These are phyloP conservation scores for Fusarium sp. DNA, from an alignment of 2,329 filamentous ascomycete genomes.

Conservation along the genomic window DNA sequence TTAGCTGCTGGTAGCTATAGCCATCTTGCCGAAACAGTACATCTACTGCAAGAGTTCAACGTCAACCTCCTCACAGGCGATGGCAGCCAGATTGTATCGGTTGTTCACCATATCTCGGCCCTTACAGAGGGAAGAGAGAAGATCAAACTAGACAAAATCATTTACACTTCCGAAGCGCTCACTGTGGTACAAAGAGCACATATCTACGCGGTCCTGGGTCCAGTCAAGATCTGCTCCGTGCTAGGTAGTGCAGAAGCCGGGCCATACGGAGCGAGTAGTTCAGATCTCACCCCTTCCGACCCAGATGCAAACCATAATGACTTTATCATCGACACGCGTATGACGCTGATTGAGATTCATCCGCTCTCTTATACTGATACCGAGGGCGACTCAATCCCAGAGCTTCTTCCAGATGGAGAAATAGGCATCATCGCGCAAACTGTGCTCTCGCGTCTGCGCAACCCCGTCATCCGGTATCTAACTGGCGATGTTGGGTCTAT, in stretches of 20 bases:
- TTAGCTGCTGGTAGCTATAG: conserved; percentile 55
- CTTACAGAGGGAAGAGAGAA: conserved; percentile 41
- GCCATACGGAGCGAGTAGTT: conserved; percentile 54
- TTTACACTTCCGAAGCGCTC: conserved; percentile 62
- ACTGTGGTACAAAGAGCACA: conserved; percentile 52
- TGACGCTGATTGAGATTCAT: conserved; percentile 57
- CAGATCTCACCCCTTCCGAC: conserved; percentile 47
- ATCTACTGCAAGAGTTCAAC: conserved; percentile 51
- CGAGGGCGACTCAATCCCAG: neutral
- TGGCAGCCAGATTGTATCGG: conserved; percentile 55
- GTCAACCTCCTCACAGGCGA: conserved; percentile 59
- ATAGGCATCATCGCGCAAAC: conserved; percentile 59
- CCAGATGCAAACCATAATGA: conserved; percentile 42
- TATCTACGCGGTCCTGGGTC: conserved; percentile 51
- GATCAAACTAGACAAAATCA: conserved; percentile 57
- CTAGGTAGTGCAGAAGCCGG: conserved; percentile 62
- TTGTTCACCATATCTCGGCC: conserved; percentile 55
- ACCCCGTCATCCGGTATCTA: conserved; percentile 61
- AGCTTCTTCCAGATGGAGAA: conserved; percentile 51
- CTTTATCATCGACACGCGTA: conserved; percentile 58
- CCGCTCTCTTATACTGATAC: conserved; percentile 37
- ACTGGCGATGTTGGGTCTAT: conserved; percentile 61
- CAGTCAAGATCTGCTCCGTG: conserved; percentile 57
- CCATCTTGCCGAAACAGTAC: conserved; percentile 45
- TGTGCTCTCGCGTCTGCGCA: conserved; percentile 57